phyloP scores from a whole-genome alignment of 1,139 yeast species.

The Suhomyces ambrosiae region DNA sequence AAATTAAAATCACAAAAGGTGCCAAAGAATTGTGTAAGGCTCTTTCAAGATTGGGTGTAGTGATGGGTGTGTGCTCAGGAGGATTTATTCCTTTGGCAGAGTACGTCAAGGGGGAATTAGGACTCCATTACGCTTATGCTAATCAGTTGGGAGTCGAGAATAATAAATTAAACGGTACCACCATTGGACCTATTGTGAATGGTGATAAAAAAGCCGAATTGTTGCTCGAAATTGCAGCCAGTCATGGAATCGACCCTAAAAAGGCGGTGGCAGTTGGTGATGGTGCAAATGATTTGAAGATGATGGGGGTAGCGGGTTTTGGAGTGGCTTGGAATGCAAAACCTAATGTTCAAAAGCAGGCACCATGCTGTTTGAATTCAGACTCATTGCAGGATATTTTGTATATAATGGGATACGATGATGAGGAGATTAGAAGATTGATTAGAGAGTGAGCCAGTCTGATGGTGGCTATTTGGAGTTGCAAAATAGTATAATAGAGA shows the following conservation, averaged over 20 bases:
- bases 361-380: constrained; percentile 82
- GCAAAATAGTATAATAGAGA: not conserved
- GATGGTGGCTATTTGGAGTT: not conserved
- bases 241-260: constrained; percentile 58
- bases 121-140: constrained; percentile 87
- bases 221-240: constrained; percentile 63
- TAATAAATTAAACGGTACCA: constrained; percentile 61
- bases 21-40: constrained; percentile 69
- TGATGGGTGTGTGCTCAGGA: constrained; percentile 88
- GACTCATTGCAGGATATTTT: constrained; percentile 68
- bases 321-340: constrained; percentile 98
- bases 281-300: constrained; percentile 92
- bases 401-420: constrained; percentile 78
- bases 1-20: constrained; percentile 79
- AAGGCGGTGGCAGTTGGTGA: constrained; percentile 89
- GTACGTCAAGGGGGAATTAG: constrained; percentile 66
- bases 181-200: constrained; percentile 79
- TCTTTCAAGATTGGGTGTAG: constrained; percentile 62
- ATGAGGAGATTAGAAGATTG: constrained; percentile 47
- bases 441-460: not conserved
- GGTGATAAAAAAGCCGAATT: constrained; percentile 81
- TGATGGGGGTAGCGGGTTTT: constrained; percentile 91
- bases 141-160: constrained; percentile 65
- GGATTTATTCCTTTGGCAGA: constrained; percentile 91
- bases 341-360: constrained; percentile 80